Evolutionary conservation across 768 basidiomycete species (phyloP).

Genomic region (Candolleomyces eurysporus): DNA sequence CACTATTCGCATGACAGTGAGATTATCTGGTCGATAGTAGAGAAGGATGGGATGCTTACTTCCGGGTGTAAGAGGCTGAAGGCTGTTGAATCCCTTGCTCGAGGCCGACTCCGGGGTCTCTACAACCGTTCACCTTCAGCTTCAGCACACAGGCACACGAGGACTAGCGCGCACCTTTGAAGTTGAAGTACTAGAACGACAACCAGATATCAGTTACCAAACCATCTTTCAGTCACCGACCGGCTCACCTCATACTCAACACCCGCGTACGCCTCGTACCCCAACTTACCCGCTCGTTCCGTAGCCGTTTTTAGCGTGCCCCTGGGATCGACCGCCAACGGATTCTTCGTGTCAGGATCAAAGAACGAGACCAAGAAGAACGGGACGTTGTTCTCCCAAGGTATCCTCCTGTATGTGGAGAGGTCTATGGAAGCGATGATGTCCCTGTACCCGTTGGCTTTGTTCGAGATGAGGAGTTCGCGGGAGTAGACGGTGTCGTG

Average conservation of each 20-base stretch:
- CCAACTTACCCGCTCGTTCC: slow-evolving; percentile 44
- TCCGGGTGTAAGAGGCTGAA: slow-evolving; percentile 86
- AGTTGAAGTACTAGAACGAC: slow-evolving; percentile 73
- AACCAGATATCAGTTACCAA: slow-evolving; percentile 12
- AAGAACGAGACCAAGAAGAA: slow-evolving; percentile 92
- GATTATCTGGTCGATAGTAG: background rate
- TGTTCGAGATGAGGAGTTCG: slow-evolving; percentile 90
- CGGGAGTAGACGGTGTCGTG: slow-evolving; percentile 83
- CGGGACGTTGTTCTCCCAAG: slow-evolving; percentile 89
- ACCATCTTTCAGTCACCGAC: too few species aligned
- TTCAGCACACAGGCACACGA: background rate
- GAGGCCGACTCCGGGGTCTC: slow-evolving; percentile 76
- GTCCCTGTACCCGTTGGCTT: slow-evolving; percentile 89
- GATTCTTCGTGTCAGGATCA: slow-evolving; percentile 80
- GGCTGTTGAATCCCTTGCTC: slow-evolving; percentile 72
- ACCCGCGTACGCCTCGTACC: slow-evolving; percentile 74
- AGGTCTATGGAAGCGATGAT: slow-evolving; percentile 85
- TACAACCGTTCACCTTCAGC: too few species aligned
- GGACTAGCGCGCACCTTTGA: slow-evolving; percentile 57
- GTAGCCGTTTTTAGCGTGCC: slow-evolving; percentile 67
- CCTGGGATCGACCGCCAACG: slow-evolving; percentile 82
- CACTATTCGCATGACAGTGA: slow-evolving; percentile 48
- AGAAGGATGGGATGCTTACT: slow-evolving; percentile 50
- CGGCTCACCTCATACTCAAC: slow-evolving; percentile 95
- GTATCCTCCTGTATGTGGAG: slow-evolving; percentile 82